Percentiles rank a stretch among this genome's conserved stretches.
Evolutionary conservation across 2,329 filamentous ascomycete genomes (phyloP).

Genomic region (Aspergillus oerlinghausenensis): DNA sequence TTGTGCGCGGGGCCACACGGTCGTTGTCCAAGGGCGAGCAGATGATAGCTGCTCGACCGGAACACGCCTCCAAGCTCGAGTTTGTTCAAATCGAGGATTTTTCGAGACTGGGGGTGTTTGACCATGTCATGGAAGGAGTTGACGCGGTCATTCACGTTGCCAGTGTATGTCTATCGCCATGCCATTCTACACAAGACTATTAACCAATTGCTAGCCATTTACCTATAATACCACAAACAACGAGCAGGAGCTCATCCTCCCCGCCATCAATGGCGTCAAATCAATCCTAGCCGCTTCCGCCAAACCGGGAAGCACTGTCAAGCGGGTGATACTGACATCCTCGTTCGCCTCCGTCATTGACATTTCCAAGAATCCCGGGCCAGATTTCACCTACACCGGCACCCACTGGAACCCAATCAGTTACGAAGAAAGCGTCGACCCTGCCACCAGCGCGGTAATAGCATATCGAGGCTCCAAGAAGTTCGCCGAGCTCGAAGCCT

Average conservation of each 20-base stretch:
- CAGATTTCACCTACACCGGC: conserved; percentile 23
- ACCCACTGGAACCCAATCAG: conserved; percentile 30
- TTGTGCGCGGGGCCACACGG: conserved; percentile 21
- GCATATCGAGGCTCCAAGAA: conserved; percentile 32
- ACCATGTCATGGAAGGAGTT: conserved; percentile 37
- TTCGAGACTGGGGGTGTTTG: conserved; percentile 33
- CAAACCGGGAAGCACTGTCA: conserved; percentile 11
- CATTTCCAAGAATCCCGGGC: conserved; percentile 7
- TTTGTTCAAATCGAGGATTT: conserved; percentile 45
- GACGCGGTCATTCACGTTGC: conserved; percentile 45
- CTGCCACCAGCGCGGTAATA: conserved; percentile 16
- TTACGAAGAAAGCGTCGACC: conserved; percentile 22
- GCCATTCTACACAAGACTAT: neutral
- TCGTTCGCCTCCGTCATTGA: conserved; percentile 28
- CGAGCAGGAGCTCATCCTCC: conserved; percentile 41
- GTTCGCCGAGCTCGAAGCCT: conserved; percentile 27
- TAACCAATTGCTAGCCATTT: conserved; percentile 33
- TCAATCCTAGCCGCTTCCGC: conserved; percentile 36
- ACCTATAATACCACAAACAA: conserved; percentile 43
- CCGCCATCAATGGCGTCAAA: conserved; percentile 45
- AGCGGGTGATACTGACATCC: conserved; percentile 26
- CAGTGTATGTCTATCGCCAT: conserved; percentile 31
- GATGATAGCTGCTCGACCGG: conserved; percentile 37
- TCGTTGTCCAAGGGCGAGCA: conserved; percentile 21
- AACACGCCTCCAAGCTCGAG: conserved; percentile 35